Percentiles rank a stretch among this genome's conserved stretches.
Conservation (phyloP, 2,329 filamentous ascomycete species). For the Cladosporium halotolerans region DNA sequence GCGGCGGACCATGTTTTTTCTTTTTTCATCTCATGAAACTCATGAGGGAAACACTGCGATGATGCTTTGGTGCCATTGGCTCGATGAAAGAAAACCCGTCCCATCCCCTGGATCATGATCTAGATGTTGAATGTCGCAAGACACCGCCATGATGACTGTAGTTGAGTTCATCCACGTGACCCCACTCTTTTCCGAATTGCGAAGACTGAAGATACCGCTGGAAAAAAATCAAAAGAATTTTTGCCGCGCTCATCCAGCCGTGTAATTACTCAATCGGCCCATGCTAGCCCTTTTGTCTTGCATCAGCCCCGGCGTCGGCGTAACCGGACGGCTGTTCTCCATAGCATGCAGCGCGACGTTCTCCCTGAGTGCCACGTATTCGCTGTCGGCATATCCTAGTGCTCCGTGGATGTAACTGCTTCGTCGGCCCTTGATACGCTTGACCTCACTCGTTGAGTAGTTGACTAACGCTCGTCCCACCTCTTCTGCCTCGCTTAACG, state of each 20-base stretch:
- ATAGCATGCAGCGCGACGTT: slow-evolving; percentile 68
- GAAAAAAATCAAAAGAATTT: not conserved
- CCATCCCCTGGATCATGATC: not conserved
- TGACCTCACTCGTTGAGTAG: slow-evolving; percentile 81
- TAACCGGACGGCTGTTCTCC: slow-evolving; percentile 26
- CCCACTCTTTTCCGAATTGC: too few relatives aligned
- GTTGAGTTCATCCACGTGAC: too few relatives aligned
- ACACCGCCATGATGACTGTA: not conserved
- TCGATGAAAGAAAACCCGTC: not conserved
- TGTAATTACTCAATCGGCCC: slow-evolving; percentile 25
- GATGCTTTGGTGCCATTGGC: not conserved
- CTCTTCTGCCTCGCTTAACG: slow-evolving; percentile 45
- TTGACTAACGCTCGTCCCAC: slow-evolving; percentile 88
- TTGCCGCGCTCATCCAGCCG: slow-evolving; percentile 18
- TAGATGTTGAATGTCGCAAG: not conserved
- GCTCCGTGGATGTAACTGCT: slow-evolving; percentile 74
- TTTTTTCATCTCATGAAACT: too few relatives aligned
- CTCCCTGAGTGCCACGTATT: slow-evolving; percentile 85
- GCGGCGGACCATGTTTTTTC: too few relatives aligned
- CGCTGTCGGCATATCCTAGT: slow-evolving; percentile 86
- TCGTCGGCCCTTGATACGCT: slow-evolving; percentile 73
- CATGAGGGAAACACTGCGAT: not conserved
- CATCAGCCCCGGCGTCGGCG: slow-evolving; percentile 17
- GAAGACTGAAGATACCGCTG: too few relatives aligned
- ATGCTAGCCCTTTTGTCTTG: slow-evolving; percentile 18